Evolutionary conservation across 768 basidiomycete species (phyloP), one percentile per base, ranked within the genome.

Genomic region (Hydnum rufescens): DNA sequence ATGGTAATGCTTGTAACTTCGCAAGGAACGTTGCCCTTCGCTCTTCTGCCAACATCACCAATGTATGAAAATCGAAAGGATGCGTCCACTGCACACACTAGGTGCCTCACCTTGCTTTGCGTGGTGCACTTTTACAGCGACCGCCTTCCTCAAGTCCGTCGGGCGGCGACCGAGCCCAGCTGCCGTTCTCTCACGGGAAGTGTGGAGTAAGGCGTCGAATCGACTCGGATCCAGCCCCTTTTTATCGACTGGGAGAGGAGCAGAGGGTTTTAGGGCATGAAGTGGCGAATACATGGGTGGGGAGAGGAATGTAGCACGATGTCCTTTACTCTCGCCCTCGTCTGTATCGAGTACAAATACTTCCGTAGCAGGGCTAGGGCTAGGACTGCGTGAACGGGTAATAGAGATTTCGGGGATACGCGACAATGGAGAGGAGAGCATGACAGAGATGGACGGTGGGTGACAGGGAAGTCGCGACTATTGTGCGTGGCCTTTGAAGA

Each of bases 21-120:
- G 78, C 80, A 26, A 86, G 66, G 67, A 87, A 86, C 54, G 74
- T 69, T 3, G 80, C 78, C 28, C 83, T 78, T 51, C 85, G 73
- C 63, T 82, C 80, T 4, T 29, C 52, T 46, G 32, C 32, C 47
- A 47, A 28, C 43, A 51, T 42, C 52, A 19, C 26, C 31, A 55
- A 29, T 48, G 36, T 32, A 28, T 56, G 30, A 48, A 22, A 59
- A 74, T 39, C 13, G 36, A n/a, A n/a, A n/a, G n/a, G n/a, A n/a
- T n/a, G n/a, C n/a, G n/a, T n/a, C n/a, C 22, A 13, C 22, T 39
- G 13, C 36, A 22, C 36, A 22, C 36, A 13, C 22, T 39, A 49
- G 28, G 18, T 19, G 28, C 23, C 6, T 19, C n/a, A 86, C 85
- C 68, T 65, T 83, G 80, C 67, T 80, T 83, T 61, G 71, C 74